These are phyloP conservation scores for Pichia ethanolica DNA, from an alignment of 805 yeast species.

Conservation along the genomic window DNA sequence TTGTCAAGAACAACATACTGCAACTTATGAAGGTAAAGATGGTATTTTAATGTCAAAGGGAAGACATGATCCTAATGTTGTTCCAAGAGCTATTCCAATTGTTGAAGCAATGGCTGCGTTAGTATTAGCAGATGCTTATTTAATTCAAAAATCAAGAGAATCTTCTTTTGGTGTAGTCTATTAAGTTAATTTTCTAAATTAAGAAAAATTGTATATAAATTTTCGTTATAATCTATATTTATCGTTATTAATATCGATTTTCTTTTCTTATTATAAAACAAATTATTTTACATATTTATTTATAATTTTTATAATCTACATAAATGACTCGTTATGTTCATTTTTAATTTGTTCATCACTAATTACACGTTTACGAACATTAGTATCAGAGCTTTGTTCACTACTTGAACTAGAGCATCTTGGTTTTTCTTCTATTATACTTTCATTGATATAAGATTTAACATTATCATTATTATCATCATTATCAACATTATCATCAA, in stretches of 20 bases:
- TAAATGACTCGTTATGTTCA: neutral
- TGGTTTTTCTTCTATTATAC: neutral
- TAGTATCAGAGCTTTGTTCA: neutral
- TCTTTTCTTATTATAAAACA: too few species aligned
- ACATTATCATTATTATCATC: too few species aligned
- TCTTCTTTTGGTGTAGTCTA: constrained; percentile 33
- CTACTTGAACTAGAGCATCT: constrained; percentile 11
- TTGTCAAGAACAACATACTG: constrained; percentile 83
- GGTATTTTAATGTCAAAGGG: constrained; percentile 95
- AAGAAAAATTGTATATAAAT: too few species aligned
- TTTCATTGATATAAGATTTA: neutral
- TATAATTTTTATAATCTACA: constrained; percentile 2
- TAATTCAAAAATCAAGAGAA: constrained; percentile 84
- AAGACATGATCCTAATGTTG: constrained; percentile 97
- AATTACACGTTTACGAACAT: constrained; percentile 17
- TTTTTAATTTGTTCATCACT: constrained; percentile 21
- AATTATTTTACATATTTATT: neutral
- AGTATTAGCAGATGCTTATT: constrained; percentile 76
- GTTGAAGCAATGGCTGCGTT: constrained; percentile 98
- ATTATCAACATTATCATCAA: too few species aligned
- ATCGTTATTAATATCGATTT: too few species aligned
- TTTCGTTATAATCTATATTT: too few species aligned
- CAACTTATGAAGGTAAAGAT: constrained; percentile 78
- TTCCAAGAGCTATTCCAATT: constrained; percentile 97
- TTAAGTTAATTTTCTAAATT: constrained; percentile 2